Base-by-base conservation (phyloP, 495 filamentous ascomycete species). In the Talaromyces wortmannii region DNA sequence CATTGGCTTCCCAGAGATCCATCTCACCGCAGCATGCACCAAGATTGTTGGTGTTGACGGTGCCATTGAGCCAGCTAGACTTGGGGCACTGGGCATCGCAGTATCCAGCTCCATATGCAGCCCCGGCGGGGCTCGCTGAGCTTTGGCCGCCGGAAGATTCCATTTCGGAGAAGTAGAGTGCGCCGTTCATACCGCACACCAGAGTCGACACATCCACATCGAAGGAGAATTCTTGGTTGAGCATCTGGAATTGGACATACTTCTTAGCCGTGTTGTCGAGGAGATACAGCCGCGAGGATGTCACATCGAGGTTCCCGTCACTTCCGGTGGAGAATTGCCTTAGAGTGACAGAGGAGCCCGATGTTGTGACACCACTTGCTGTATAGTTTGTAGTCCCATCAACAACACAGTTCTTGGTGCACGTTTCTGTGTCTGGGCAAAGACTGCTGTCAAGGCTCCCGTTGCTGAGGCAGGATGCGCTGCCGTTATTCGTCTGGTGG, bases 121-220 rank as follows among this genome's bases (percentile, higher is more conserved):
- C 82, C 31, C 85, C 84, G 4, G 80, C 83, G 29, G 78, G 71
- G 67, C 86, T 88, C 32, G 79, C 63, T 12, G 68, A 62, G 61
- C 69, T 75, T 56, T 77, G 66, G 29, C 83, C 81, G 48, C 84
- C 83, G 31, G 78, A 71, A 3, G 59, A 57, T 29, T 72, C 60
- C 83, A 89, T 88, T 64, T 85, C 81, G 29, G 79, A 78, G 32
- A 88, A 72, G 65, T 87, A 88, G 11, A 89, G 71, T 3, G 85
- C 84, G 48, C 81, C 83, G 67, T 88, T 89, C 71, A 85, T 76
- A 4, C 85, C 85, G 61, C 85, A 89, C 3, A 74, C 76, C 1
- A 87, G 71, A 7, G 75, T 71, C 23, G 78, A 81, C 4, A 79
- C 72, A 61, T 89, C 83, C 16, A 88, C 79, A 53, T 86, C 83